Evolutionary conservation across 306 rosid species (phyloP), one percentile per base, ranked within the genome.

Genomic region (Pyrus bretschneideri): DNA sequence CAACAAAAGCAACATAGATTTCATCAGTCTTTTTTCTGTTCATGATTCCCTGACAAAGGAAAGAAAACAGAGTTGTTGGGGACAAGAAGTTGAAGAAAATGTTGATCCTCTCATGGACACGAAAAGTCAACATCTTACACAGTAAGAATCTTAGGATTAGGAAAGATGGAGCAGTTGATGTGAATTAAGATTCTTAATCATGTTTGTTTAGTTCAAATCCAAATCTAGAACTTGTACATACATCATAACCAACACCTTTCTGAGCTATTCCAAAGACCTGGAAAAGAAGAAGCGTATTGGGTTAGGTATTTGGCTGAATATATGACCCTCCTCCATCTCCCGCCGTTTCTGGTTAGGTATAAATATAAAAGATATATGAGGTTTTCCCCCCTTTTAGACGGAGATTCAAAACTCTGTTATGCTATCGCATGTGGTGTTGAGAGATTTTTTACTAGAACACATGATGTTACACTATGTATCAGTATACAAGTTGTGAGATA

Each of bases 111-210:
- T 27, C 11, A 23, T 33, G 45, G 40, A 6, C 14, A 33, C 2
- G 38, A 14, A 27, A 59, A 22, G 59, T 71, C 65, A 55, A 60
- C 65, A 13, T 55, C 75, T 30, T 70, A 33, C 27, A 66, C 6
- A 15, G 72, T 65, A 22, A 23, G 38, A 31, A 31, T 44, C 44
- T 11, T 55, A 30, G 11, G 11, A 60, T n/a, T 67, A 45, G 40
- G 69, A 80, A 58, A 55, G 25, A 80, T 80, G 79, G 83, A 73
- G 83, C 31, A 31, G 80, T 52, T 80, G 71, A 74, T 49, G 70
- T 13, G 31, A 29, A 44, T 23, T 54, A 8, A 15, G 31, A 55
- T 55, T 55, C 61, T n/a, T 55, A 55, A 8, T 55, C 23, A 6
- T 21, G 23, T 18, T 55, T 23, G 42, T 46, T 46, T 68, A 6